These are phyloP conservation scores for Melampsora americana DNA, from an alignment of 1,284 basidiomycete genomes.

Conservation along the genomic window DNA sequence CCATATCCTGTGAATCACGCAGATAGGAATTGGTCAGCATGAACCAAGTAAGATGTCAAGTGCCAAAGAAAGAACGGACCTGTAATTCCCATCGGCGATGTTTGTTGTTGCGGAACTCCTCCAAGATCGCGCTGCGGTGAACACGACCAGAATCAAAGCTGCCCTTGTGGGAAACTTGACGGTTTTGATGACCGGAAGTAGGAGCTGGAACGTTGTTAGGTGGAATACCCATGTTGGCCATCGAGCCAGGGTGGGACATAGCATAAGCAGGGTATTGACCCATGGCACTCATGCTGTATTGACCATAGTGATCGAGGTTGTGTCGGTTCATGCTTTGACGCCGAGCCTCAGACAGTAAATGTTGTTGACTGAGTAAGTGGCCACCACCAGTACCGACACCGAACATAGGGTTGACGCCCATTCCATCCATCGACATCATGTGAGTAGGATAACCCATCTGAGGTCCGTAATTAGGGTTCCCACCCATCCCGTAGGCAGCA, in stretches of 20 bases:
- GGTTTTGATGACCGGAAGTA: not conserved
- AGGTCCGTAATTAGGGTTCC: not conserved
- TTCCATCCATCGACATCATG: constrained; percentile 35
- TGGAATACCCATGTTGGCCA: not conserved
- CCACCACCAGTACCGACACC: not conserved
- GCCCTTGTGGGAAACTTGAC: constrained; percentile 17
- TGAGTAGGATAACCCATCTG: constrained; percentile 15
- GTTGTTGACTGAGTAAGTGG: constrained; percentile 28
- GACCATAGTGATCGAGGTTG: constrained; percentile 1
- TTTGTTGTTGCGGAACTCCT: constrained; percentile 80
- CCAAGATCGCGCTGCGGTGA: constrained; percentile 66
- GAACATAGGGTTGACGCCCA: not conserved
- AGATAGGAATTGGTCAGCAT: not conserved
- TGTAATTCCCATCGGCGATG: constrained; percentile 73
- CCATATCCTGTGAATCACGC: constrained; percentile 67
- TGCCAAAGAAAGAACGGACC: constrained; percentile 57
- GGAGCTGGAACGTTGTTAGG: not conserved
- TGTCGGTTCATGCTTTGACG: constrained; percentile 31
- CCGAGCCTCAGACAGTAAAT: constrained; percentile 24
- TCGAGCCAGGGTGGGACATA: not conserved
- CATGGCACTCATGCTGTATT: not conserved
- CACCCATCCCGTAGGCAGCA: constrained; percentile 14
- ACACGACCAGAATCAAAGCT: constrained; percentile 38
- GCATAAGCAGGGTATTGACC: not conserved
- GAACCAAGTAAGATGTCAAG: not conserved